Evolutionary conservation across 192 early-diverging fungal genomes (phyloP), one percentile per base, ranked within the genome.

Genomic region (Polychytrium aggregatum): DNA sequence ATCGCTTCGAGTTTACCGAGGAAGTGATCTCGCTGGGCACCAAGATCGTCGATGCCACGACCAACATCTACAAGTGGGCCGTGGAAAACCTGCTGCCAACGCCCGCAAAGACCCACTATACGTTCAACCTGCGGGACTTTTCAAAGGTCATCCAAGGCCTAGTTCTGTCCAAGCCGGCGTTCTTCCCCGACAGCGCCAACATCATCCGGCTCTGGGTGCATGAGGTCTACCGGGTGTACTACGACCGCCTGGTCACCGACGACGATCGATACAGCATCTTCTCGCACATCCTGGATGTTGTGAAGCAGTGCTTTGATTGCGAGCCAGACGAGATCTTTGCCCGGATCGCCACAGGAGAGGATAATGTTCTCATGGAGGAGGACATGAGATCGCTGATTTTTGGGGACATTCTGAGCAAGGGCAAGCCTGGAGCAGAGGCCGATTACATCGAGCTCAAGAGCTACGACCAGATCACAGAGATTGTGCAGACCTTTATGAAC

Each of bases 61-160:
- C 61, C 37, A 59, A 46, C 38, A 55, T 79, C 7, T 79, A 68
- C 58, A 59, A 79, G 45, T 77, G 74, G 64, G 62, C 61, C 0
- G 63, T 72, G 1, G 62, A 53, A 13, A 81, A 76, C 48, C 58
- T 81, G 50, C 57, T 81, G 10, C 78, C 78, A 11, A 79, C 78
- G 5, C 78, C 78, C 2, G 78, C 78, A 14, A 81, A 81, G 45
- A 78, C 71, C 6, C 78, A 81, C 49, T 81, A 81, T 50, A 79
- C 72, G 7, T 81, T 81, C 58, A 81, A 81, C 46, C 59, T 81
- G 16, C 58, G 78, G 27, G 78, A 81, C 58, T 76, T 81, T 48
- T 53, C 69, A 1, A 52, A 64, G 31, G 74, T 81, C 9, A 68
- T 81, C 13, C 70, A 81, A 55, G 78, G 78, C 36, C 30, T 81